Evolutionary conservation across 352 stramenopile genomes (phyloP).

Genomic region (Phytophthora niederhauseri): DNA sequence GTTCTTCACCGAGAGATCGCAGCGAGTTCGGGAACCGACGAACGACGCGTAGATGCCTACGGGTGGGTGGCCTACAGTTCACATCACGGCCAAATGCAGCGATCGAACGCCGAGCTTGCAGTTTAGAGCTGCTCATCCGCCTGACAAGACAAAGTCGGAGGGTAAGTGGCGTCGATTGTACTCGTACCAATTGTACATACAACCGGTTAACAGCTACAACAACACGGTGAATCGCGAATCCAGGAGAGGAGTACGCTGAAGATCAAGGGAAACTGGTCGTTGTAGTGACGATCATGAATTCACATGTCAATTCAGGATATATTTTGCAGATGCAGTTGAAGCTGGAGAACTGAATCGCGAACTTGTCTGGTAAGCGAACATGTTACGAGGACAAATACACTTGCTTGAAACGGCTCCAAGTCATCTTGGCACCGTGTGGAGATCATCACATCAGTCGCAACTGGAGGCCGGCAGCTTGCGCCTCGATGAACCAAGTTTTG

Average conservation of each 20-base stretch:
- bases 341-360: not conserved
- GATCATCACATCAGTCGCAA: slow-evolving; percentile 7
- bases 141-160: not conserved
- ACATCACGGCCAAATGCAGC: too few relatives aligned
- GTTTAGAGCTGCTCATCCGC: not conserved
- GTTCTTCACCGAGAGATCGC: slow-evolving; percentile 27
- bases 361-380: not conserved
- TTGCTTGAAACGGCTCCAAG: not conserved
- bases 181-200: too few relatives aligned
- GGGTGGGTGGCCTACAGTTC: not conserved
- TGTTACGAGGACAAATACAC: not conserved
- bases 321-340: not conserved
- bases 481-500: not conserved
- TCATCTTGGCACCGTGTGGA: not conserved
- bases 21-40: not conserved
- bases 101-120: not conserved
- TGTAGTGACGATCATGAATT: not conserved
- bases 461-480: not conserved
- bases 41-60: not conserved
- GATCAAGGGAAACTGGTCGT: not conserved
- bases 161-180: too few relatives aligned
- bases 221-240: not conserved
- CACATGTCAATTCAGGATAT: not conserved
- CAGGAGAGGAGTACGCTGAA: not conserved
- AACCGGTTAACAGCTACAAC: not conserved